Conservation (phyloP, 2,329 filamentous ascomycete genomes). For the Aspergillus sp. region DNA sequence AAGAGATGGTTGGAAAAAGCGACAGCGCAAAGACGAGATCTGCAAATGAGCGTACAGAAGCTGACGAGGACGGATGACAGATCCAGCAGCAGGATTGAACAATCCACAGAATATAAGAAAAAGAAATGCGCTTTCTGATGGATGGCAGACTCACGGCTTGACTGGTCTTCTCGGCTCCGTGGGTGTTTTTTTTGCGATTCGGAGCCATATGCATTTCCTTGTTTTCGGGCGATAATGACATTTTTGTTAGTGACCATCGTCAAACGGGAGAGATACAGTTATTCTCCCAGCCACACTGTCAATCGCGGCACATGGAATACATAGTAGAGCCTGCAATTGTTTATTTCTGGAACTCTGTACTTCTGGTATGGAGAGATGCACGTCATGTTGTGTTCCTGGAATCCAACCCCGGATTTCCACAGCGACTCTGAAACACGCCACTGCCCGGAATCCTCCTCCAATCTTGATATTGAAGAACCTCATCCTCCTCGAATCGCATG, state of each 20-base stretch:
- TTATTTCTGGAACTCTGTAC: neutral
- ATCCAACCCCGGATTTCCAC: neutral
- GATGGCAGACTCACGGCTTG: no score
- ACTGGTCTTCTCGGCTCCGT: no score
- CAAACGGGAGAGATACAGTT: no score
- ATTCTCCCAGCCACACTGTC: no score
- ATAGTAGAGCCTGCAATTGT: no score
- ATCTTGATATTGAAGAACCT: neutral
- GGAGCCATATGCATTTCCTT: no score
- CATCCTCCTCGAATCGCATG: neutral
- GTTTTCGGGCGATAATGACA: no score
- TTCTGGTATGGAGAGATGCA: neutral
- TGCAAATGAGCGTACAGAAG: neutral
- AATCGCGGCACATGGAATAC: no score
- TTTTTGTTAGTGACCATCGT: no score
- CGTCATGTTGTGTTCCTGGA: neutral
- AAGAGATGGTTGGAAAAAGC: constrained; percentile 3
- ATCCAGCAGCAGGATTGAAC: neutral
- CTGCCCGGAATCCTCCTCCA: neutral
- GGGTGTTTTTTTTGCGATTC: no score
- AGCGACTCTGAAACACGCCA: neutral
- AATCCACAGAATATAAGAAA: constrained; percentile 1
- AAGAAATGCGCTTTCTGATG: neutral
- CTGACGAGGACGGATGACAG: neutral
- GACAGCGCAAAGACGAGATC: neutral